Evolutionary conservation across 352 stramenopile species (phyloP).

Genomic region (Phytophthora cryptogea): DNA sequence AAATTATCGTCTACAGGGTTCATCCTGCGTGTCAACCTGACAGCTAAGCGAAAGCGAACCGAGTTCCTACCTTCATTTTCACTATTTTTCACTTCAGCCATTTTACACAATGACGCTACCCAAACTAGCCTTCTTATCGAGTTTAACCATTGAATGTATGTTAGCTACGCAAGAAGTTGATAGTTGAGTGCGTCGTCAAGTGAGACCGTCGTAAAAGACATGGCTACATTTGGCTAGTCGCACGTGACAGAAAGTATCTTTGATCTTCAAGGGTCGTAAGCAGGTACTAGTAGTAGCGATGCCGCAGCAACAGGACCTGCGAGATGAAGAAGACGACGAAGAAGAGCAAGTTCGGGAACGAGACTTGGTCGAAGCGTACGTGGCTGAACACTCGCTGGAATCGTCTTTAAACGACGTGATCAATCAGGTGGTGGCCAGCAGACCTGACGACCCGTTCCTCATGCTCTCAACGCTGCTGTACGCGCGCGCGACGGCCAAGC

Average conservation of each 20-base stretch:
- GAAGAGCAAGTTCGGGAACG: slow-evolving; percentile 54
- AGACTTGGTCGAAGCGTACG: slow-evolving; percentile 78
- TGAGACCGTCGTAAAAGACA: slow-evolving; percentile 1
- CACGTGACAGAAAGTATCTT: slow-evolving; percentile 22
- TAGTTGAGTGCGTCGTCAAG: neutral
- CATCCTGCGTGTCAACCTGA: neutral
- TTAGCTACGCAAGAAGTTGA: no score
- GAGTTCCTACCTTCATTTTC: neutral
- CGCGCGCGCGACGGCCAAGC: slow-evolving; percentile 58
- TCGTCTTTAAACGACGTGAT: slow-evolving; percentile 67
- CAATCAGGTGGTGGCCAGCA: slow-evolving; percentile 70
- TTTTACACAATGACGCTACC: neutral
- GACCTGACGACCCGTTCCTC: slow-evolving; percentile 70
- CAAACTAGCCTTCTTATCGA: no score
- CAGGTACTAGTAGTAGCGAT: slow-evolving; percentile 16
- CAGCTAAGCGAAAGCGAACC: neutral
- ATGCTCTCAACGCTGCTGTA: slow-evolving; percentile 71
- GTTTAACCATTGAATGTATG: no score
- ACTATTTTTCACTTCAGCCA: neutral
- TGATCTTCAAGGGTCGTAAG: slow-evolving; percentile 29
- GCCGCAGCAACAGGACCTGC: slow-evolving; percentile 25
- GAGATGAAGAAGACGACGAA: slow-evolving; percentile 30
- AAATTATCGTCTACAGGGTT: slow-evolving; percentile 20
- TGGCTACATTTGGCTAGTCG: slow-evolving; percentile 29
- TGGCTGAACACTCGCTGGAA: slow-evolving; percentile 74